Conservation (phyloP, 2,329 filamentous ascomycete genomes). For the Xylariales sp. region DNA sequence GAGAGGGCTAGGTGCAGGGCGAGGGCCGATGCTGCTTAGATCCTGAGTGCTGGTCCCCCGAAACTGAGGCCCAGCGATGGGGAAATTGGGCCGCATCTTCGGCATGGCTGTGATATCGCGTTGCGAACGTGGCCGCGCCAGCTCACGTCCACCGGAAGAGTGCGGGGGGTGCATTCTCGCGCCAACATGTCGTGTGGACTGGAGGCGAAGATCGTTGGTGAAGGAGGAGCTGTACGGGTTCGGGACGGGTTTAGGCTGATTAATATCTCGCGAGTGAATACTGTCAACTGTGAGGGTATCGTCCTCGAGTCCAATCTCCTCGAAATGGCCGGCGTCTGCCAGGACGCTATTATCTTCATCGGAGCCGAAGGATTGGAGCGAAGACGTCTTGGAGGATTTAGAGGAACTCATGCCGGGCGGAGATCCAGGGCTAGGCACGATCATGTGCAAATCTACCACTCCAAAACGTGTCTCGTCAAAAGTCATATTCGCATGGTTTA, state of each 20-base stretch:
- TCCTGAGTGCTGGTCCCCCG: constrained; percentile 40
- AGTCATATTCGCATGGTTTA: constrained; percentile 31
- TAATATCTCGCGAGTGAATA: constrained; percentile 26
- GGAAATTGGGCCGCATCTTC: constrained; percentile 36
- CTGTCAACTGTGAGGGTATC: constrained; percentile 41
- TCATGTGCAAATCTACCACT: constrained; percentile 26
- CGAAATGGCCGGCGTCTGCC: constrained; percentile 77
- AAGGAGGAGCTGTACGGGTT: constrained; percentile 48
- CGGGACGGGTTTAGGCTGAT: constrained; percentile 29
- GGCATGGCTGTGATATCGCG: constrained; percentile 24
- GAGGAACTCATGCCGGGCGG: constrained; percentile 76
- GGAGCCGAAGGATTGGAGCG: constrained; percentile 73
- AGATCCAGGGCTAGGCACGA: constrained; percentile 53
- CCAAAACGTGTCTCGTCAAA: constrained; percentile 30
- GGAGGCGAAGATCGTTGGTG: constrained; percentile 36
- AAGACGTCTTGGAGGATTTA: constrained; percentile 88
- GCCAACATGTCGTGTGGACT: constrained; percentile 21
- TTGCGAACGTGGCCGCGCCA: constrained; percentile 21
- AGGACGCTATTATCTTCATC: constrained; percentile 67
- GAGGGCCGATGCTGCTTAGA: constrained; percentile 22
- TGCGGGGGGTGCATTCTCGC: constrained; percentile 18
- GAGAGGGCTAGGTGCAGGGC: constrained; percentile 22
- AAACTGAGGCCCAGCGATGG: constrained; percentile 38
- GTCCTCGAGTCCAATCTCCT: constrained; percentile 85
- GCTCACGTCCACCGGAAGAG: constrained; percentile 20